These are phyloP conservation scores for Aspergillus heteromorphus DNA, from an alignment of 495 filamentous ascomycete genomes.

Conservation along the genomic window DNA sequence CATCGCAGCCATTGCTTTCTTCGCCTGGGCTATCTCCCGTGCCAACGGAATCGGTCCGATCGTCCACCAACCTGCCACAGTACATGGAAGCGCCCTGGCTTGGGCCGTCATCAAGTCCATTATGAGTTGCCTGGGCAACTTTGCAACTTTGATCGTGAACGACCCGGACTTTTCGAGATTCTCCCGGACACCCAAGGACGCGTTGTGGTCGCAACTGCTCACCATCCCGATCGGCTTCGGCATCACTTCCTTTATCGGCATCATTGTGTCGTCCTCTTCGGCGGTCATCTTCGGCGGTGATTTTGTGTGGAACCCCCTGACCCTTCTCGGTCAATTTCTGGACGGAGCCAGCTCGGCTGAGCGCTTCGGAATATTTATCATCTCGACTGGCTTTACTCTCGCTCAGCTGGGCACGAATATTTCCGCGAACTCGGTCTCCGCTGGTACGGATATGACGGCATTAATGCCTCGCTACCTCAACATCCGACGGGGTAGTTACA, in stretches of 20 bases:
- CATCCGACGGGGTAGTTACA: conserved; percentile 85
- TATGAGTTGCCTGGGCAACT: conserved; percentile 90
- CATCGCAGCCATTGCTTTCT: conserved; percentile 75
- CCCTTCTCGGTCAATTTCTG: conserved; percentile 69
- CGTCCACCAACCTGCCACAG: conserved; percentile 59
- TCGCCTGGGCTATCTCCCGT: conserved; percentile 82
- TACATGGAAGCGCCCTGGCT: conserved; percentile 62
- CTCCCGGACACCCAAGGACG: conserved; percentile 71
- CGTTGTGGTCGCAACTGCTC: conserved; percentile 83
- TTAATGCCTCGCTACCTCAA: conserved; percentile 81
- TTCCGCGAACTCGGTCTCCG: conserved; percentile 83
- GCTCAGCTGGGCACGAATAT: conserved; percentile 93
- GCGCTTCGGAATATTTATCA: conserved; percentile 86
- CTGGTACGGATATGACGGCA: conserved; percentile 87
- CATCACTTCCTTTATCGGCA: conserved; percentile 87
- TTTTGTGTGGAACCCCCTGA: conserved; percentile 83
- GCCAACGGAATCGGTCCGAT: conserved; percentile 85
- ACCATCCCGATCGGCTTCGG: conserved; percentile 85
- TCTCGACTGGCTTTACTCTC: conserved; percentile 73
- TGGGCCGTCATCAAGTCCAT: conserved; percentile 82
- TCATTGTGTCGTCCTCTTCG: conserved; percentile 86
- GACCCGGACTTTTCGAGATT: conserved; percentile 91
- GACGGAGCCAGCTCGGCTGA: conserved; percentile 65
- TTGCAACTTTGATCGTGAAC: conserved; percentile 73
- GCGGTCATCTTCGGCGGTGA: conserved; percentile 66